Percentiles rank a stretch among this genome's conserved stretches.
Conservation (phyloP, 306 rosid species). For the Carpinus viminea region DNA sequence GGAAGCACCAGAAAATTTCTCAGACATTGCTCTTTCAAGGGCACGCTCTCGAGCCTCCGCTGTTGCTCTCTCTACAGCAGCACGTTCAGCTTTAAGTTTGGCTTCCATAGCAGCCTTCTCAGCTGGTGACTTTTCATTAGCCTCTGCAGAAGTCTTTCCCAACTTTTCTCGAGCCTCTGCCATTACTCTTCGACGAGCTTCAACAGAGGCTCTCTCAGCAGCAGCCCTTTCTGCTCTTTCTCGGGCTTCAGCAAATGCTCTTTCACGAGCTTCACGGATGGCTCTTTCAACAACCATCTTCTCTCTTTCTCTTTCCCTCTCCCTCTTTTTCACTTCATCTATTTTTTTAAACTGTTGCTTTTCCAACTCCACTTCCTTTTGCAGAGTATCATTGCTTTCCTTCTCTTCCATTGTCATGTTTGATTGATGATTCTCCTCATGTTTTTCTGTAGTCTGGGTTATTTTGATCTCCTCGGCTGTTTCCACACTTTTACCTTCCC, state of each 20-base stretch:
- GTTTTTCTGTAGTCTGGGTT: conserved; percentile 23
- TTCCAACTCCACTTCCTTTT: conserved; percentile 47
- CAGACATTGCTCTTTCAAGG: conserved; percentile 80
- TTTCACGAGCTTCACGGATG: conserved; percentile 87
- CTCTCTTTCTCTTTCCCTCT: conserved; percentile 72
- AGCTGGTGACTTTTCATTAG: conserved; percentile 51
- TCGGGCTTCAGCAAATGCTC: conserved; percentile 86
- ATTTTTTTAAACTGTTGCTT: conserved; percentile 49
- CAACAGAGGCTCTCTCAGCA: conserved; percentile 62
- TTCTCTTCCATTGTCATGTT: conserved; percentile 38
- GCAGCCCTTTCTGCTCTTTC: conserved; percentile 85
- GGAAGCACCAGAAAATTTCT: conserved; percentile 45
- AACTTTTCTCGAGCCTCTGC: conserved; percentile 61
- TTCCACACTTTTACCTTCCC: conserved; percentile 26
- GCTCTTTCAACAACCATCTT: conserved; percentile 81
- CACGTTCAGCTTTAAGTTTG: conserved; percentile 83
- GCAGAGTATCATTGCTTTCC: conserved; percentile 33
- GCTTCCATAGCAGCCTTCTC: conserved; percentile 82
- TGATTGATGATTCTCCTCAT: conserved; percentile 35
- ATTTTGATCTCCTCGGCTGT: conserved; percentile 37
- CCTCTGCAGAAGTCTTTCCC: conserved; percentile 51
- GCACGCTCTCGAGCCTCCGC: conserved; percentile 86
- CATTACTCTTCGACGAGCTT: conserved; percentile 64
- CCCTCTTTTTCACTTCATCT: conserved; percentile 63
- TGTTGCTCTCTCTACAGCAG: conserved; percentile 93